Conservation (phyloP, 108 stramenopile species). For the Ochromonas danica region DNA sequence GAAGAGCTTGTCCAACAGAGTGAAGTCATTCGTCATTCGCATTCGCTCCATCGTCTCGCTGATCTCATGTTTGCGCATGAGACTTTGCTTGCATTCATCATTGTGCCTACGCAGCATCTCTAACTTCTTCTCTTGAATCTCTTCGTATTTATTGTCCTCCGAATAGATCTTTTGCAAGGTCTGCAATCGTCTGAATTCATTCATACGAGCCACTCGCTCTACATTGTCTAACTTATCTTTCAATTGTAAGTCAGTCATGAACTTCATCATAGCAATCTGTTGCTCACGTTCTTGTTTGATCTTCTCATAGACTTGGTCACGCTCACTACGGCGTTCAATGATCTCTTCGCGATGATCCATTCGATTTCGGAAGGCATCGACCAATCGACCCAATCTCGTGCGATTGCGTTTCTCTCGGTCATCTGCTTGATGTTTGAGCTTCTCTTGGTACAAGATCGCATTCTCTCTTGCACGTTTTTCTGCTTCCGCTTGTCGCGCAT, state of each 20-base stretch:
- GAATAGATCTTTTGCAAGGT: slow-evolving; percentile 8
- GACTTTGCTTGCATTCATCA: slow-evolving; percentile 16
- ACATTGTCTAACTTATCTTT: slow-evolving; percentile 31
- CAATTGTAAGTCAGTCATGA: background rate
- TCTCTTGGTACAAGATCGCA: background rate
- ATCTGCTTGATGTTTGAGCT: slow-evolving; percentile 18
- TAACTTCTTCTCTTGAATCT: background rate
- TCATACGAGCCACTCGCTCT: slow-evolving; percentile 31
- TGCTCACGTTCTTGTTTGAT: slow-evolving; percentile 24
- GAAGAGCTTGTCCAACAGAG: slow-evolving; percentile 28
- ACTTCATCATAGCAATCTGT: slow-evolving; percentile 23
- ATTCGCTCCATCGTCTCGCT: slow-evolving; percentile 11
- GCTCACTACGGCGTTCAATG: background rate
- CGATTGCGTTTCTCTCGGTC: background rate
- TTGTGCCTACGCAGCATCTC: background rate
- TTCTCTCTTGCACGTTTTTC: slow-evolving; percentile 11
- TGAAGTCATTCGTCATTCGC: slow-evolving; percentile 33
- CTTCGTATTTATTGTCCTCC: slow-evolving; percentile 23
- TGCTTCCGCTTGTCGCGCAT: slow-evolving; percentile 8
- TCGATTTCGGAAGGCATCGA: slow-evolving; percentile 23
- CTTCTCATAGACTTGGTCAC: slow-evolving; percentile 18
- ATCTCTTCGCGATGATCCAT: slow-evolving; percentile 21
- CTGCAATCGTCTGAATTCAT: slow-evolving; percentile 31
- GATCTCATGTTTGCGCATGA: slow-evolving; percentile 32
- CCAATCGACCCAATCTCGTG: background rate